Conservation (phyloP, 2,329 filamentous ascomycete species). For the Nemania sp. region DNA sequence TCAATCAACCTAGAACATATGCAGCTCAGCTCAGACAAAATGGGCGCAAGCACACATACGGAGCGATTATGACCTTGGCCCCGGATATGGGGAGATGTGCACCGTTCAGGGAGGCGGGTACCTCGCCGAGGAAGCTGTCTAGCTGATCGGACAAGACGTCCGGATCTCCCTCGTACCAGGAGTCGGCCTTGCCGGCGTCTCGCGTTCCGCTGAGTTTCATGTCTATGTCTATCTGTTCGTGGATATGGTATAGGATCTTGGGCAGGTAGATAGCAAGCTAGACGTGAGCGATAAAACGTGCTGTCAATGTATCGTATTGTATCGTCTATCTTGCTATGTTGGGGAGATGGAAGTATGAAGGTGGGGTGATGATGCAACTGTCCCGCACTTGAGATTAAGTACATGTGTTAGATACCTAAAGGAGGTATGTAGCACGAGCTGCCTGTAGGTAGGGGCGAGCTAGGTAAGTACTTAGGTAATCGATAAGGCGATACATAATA, state of each 20-base stretch:
- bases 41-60: slow-evolving; percentile 69
- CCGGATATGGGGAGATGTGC: slow-evolving; percentile 73
- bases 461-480: neutral
- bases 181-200: slow-evolving; percentile 81
- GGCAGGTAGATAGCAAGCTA: neutral
- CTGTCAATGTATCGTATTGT: neutral
- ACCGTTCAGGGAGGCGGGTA: slow-evolving; percentile 74
- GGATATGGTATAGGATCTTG: neutral
- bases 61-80: slow-evolving; percentile 89
- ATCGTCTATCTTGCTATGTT: neutral
- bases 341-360: neutral
- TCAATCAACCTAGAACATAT: slow-evolving; percentile 30
- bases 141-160: slow-evolving; percentile 75
- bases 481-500: neutral
- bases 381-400: slow-evolving; percentile 28
- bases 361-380: slow-evolving; percentile 21
- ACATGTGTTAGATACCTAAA: no score
- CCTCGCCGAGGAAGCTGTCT: slow-evolving; percentile 77
- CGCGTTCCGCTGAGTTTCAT: slow-evolving; percentile 51
- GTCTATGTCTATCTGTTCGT: neutral
- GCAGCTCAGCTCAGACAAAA: slow-evolving; percentile 24
- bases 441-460: neutral
- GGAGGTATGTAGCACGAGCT: neutral
- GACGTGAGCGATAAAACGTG: neutral
- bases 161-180: slow-evolving; percentile 81